These are phyloP conservation scores for Cucurbita maxima DNA, from an alignment of 306 rosid genomes.

Conservation along the genomic window DNA sequence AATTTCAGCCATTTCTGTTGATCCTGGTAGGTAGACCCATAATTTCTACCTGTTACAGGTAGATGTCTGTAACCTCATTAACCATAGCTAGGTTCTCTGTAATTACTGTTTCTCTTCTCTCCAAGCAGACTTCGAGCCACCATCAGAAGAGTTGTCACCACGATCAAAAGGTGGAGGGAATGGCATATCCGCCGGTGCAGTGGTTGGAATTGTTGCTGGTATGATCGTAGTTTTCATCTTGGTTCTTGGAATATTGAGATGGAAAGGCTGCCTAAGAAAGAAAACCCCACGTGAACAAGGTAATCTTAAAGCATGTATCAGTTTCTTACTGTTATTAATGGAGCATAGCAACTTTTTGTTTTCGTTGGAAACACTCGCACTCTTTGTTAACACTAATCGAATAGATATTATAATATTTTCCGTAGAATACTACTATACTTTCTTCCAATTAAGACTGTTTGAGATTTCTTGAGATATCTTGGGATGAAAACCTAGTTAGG, in stretches of 20 bases:
- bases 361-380: too few relatives aligned
- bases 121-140: constrained; percentile 13
- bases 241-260: constrained; percentile 14
- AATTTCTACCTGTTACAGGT: background rate
- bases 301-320: constrained; percentile 1
- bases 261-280: constrained; percentile 12
- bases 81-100: background rate
- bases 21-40: constrained; percentile 11
- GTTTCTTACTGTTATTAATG: background rate
- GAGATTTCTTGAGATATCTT: too few relatives aligned
- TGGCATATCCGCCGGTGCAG: constrained; percentile 2
- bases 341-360: background rate
- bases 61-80: background rate
- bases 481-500: too few relatives aligned
- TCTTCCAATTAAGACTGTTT: too few relatives aligned
- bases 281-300: constrained; percentile 21
- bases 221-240: constrained; percentile 10
- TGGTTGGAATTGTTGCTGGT: constrained; percentile 21
- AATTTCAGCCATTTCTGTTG: constrained; percentile 27
- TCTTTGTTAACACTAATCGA: too few relatives aligned
- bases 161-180: background rate
- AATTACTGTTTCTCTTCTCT: background rate
- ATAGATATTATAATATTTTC: too few relatives aligned
- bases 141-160: background rate
- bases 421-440: too few relatives aligned